These are phyloP conservation scores for Myxozyma geophila DNA, from an alignment of 805 yeast species.

Conservation along the genomic window DNA sequence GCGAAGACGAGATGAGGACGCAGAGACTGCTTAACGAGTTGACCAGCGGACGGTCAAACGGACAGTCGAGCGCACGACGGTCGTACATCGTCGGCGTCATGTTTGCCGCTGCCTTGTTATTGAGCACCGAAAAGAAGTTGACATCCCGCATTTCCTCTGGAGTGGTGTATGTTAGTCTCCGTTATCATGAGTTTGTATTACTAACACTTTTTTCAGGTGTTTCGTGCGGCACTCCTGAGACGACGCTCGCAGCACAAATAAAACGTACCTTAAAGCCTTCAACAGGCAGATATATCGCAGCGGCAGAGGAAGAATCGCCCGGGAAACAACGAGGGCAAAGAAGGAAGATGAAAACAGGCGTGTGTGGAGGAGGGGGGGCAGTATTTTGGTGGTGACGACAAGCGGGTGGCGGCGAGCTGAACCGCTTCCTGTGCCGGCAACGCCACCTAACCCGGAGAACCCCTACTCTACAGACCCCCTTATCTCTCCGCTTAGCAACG, in stretches of 20 bases:
- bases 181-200: slow-evolving; percentile 3
- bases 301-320: background rate
- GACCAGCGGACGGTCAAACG: slow-evolving; percentile 86
- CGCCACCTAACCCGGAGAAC: slow-evolving; percentile 9
- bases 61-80: slow-evolving; percentile 87
- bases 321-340: background rate
- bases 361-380: background rate
- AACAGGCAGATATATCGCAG: background rate
- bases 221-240: background rate
- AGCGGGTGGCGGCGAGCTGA: slow-evolving; percentile 12
- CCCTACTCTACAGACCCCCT: background rate
- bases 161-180: background rate
- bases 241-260: background rate
- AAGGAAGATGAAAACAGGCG: background rate
- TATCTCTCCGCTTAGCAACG: background rate
- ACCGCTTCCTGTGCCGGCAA: slow-evolving; percentile 5
- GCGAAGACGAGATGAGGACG: slow-evolving; percentile 80
- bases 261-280: background rate
- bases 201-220: slow-evolving; percentile 1
- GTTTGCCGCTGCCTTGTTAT: slow-evolving; percentile 89
- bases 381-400: slow-evolving; percentile 17
- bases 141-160: slow-evolving; percentile 75
- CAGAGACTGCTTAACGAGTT: slow-evolving; percentile 90
- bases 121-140: slow-evolving; percentile 74
- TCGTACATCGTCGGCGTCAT: slow-evolving; percentile 89